Conservation (phyloP, 2,329 filamentous ascomycete species). For the Trichoderma citrinoviride region DNA sequence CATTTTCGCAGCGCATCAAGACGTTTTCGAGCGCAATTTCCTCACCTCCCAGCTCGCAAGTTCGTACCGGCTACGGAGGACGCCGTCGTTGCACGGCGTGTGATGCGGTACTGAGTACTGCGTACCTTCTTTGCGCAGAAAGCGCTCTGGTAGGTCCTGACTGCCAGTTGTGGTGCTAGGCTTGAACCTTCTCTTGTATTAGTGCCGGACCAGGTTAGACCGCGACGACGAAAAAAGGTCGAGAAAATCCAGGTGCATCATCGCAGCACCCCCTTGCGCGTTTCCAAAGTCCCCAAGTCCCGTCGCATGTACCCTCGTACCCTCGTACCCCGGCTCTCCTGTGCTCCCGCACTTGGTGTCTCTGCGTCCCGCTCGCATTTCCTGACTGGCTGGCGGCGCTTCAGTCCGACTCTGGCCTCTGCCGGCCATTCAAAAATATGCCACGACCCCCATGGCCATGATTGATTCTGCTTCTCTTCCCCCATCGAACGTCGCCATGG, state of each 20-base stretch:
- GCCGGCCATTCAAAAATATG: slow-evolving; percentile 36
- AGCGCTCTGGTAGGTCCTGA: too few relatives aligned
- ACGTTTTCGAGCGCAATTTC: too few relatives aligned
- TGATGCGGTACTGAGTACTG: neutral
- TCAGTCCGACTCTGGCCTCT: neutral
- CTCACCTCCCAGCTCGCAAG: too few relatives aligned
- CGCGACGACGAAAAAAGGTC: neutral
- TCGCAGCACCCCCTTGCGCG: neutral
- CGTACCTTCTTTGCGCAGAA: neutral
- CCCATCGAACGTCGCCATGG: slow-evolving; percentile 53
- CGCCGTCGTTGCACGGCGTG: too few relatives aligned
- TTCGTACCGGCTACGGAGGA: too few relatives aligned
- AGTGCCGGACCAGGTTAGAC: slow-evolving; percentile 1
- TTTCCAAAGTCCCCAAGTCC: neutral
- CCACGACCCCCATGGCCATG: slow-evolving; percentile 32
- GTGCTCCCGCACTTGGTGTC: slow-evolving; percentile 11
- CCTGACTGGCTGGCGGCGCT: slow-evolving; percentile 1
- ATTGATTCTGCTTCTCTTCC: slow-evolving; percentile 31
- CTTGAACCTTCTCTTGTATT: neutral
- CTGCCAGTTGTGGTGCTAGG: neutral
- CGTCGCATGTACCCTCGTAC: neutral
- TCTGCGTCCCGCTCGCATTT: slow-evolving; percentile 16
- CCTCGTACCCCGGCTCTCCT: neutral
- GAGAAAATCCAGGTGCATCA: neutral
- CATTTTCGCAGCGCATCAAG: neutral